Base-by-base conservation (phyloP, 441 rosid species). In the Bocquillonia castaneifolia region DNA sequence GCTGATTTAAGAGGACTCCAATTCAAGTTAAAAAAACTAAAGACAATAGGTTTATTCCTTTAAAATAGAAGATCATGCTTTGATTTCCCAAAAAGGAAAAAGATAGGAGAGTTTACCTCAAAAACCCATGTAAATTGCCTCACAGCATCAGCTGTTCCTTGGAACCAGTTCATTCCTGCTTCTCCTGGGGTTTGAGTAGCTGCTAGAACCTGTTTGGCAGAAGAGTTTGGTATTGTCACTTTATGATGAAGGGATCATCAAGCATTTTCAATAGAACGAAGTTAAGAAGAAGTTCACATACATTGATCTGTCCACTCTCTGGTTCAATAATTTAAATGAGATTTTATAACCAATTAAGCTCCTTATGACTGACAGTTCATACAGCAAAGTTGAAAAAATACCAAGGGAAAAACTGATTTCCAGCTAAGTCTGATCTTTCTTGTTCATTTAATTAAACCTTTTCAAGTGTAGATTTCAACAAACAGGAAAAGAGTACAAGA, bases 111-210 rank as follows among this genome's bases (percentile, higher is more conserved):
- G 65, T 69, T 31, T 53, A 90, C 99, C 96, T 94, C 97, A 83
- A 94, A 92, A 34, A 94, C 92, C 99, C 99, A 90, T 25, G 56
- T 76, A 74, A 94, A 92, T 78, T 90, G 88, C 86, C 99, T 86
- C 56, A 92, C 99, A 80, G 97, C 98, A 80, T 94, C 98, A 20
- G 94, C 98, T 31, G 99, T 94, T 75, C 99, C 99, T 86, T 94
- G 96, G 75, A 90, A 94, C 99, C 97, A 94, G 12, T 73, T 85
- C 77, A 82, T 84, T 74, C 98, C 97, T 0, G 89, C 61, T 81
- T 92, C 99, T 12, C 98, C 97, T 0, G 96, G 85, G 7, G 99
- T 94, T 80, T 94, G 99, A 69, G 97, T 91, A 66, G 99, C 96
- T 55, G 99, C 99, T 40, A 94, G 83, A 77, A 94, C 87, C 97